phyloP scores from a whole-genome alignment of 306 rosid species.

The Prunus dulcis region DNA sequence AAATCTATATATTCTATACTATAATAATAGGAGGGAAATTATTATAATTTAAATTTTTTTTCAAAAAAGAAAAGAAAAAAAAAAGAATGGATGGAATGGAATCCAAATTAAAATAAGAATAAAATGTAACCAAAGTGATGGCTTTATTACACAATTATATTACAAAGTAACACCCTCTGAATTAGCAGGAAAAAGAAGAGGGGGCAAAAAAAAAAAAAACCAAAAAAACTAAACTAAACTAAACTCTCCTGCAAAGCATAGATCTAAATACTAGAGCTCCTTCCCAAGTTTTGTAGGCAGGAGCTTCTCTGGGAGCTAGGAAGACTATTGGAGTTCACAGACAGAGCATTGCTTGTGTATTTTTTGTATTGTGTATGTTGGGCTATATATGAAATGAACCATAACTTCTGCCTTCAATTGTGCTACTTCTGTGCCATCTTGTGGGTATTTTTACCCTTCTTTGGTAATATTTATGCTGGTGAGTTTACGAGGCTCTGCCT shows the following conservation, averaged over 20 bases:
- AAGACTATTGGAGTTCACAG: neutral
- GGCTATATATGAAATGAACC: too few species aligned
- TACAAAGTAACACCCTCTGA: neutral
- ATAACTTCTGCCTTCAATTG: neutral
- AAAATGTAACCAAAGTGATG: neutral
- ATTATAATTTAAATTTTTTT: too few species aligned
- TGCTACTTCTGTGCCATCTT: neutral
- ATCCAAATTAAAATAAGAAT: neutral
- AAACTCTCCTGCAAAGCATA: neutral
- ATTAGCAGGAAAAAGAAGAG: neutral
- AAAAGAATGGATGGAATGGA: neutral
- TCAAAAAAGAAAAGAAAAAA: too few species aligned
- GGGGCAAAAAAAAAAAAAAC: too few species aligned
- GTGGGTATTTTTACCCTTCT: constrained; percentile 25
- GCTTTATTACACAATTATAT: neutral
- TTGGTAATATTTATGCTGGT: constrained; percentile 33
- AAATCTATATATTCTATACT: neutral
- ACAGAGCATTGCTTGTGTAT: neutral
- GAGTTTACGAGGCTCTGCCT: constrained; percentile 55
- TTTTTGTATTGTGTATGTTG: too few species aligned
- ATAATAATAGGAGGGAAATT: neutral
- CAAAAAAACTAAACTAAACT: neutral
- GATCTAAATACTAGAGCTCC: neutral
- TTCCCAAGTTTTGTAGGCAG: neutral
- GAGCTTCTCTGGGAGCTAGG: neutral